Conservation (phyloP, 371 early-diverging fungal species). For the Funneliformis caledonium region DNA sequence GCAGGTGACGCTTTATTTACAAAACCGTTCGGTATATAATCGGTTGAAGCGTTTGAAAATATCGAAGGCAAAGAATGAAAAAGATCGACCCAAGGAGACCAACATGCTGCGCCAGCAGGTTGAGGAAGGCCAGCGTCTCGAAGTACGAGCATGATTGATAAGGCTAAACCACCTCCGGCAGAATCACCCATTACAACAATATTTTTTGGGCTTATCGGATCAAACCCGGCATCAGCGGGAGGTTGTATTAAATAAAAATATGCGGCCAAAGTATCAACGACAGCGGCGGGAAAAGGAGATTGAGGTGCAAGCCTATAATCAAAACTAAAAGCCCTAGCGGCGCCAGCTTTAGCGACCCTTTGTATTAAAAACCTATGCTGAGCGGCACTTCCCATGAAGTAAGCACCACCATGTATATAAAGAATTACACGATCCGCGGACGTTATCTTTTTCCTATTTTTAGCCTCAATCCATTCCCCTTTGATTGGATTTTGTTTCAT, state of each 20-base stretch:
- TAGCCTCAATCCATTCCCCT: slow-evolving; percentile 37
- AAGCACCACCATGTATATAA: slow-evolving; percentile 73
- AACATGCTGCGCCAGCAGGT: slow-evolving; percentile 41
- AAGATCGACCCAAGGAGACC: slow-evolving; percentile 52
- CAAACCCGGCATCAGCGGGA: slow-evolving; percentile 36
- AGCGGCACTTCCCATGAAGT: slow-evolving; percentile 63
- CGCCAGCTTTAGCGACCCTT: slow-evolving; percentile 58
- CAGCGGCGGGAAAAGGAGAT: slow-evolving; percentile 79
- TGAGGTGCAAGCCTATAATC: slow-evolving; percentile 78
- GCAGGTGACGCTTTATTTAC: slow-evolving; percentile 37
- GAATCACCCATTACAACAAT: slow-evolving; percentile 64
- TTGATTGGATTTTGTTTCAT: slow-evolving; percentile 24
- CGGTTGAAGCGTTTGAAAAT: slow-evolving; percentile 43
- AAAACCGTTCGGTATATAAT: slow-evolving; percentile 47
- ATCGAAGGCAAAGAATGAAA: slow-evolving; percentile 48
- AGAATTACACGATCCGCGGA: slow-evolving; percentile 50
- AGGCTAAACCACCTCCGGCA: slow-evolving; percentile 64
- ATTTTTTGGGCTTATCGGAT: slow-evolving; percentile 43
- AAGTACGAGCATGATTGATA: slow-evolving; percentile 49
- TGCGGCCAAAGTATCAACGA: slow-evolving; percentile 79
- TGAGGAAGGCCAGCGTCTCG: slow-evolving; percentile 47
- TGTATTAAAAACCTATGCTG: slow-evolving; percentile 63
- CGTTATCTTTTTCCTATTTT: slow-evolving; percentile 26
- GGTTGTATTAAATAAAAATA: slow-evolving; percentile 63
- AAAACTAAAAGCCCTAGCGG: slow-evolving; percentile 49